Evolutionary conservation across 345 rosid genomes (phyloP), one percentile per base, ranked within the genome.

Genomic region (Camelina hispida): DNA sequence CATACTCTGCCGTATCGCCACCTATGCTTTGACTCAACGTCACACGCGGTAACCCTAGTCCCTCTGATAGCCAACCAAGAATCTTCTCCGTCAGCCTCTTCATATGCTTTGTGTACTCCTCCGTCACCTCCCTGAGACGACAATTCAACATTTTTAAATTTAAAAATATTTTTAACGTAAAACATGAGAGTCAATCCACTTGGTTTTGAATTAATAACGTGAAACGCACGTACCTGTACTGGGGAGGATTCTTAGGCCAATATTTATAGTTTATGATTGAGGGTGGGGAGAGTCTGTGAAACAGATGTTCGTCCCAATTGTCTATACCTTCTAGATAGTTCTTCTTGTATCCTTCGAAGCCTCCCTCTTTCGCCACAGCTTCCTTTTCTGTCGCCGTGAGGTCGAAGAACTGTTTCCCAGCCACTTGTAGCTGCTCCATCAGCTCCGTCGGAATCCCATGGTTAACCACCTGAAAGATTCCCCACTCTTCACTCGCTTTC

Each of bases 401-500:
- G 23, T 58, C 63, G 15, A 58, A 58, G 35, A 58, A 58, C 63
- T 58, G 63, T 14, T 34, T 58, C 23, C 63, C 63, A 34, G 9
- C 11, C 52, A 16, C 82, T 85, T 86, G 87, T 1, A 92, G 50
- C 20, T 68, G 74, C 14, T 6, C 3, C 0, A 89, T 84, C 0
- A 88, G 34, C 6, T 84, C 82, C 79, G 3, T 18, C 28, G 82
- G 77, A 3, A 79, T 73, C 0, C 83, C 83, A 25, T 81, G 83
- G 66, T 79, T 79, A 6, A 79, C 70, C 13, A 81, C 61, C 62
- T 82, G 87, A 35, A 84, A 82, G 47, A 63, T 35, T 0, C 84
- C 87, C 82, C 82, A 84, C 35, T 69, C 76, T 66, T 75, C 79
- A 9, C 84, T 78, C 2, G 84, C 87, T 3, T 80, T 70, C 7